A percentile compares a stretch with the other conserved stretches of the same genome.
These are phyloP conservation scores for Amanita subjunquillea DNA, from an alignment of 768 basidiomycete genomes.

Conservation along the genomic window DNA sequence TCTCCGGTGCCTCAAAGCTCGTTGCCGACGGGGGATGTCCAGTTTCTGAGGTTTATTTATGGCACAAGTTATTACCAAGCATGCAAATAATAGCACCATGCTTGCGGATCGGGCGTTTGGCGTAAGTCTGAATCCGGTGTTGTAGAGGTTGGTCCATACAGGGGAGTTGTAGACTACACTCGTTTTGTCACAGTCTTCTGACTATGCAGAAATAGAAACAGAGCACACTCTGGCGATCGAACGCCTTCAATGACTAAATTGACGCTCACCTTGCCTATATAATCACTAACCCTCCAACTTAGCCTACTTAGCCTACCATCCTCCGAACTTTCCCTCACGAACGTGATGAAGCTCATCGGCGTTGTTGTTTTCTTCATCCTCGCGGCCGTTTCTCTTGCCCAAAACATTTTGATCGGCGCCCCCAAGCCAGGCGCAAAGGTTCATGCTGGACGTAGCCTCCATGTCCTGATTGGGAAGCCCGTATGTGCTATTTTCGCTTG, in stretches of 20 bases:
- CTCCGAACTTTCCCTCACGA: too few species aligned
- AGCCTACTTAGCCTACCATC: too few species aligned
- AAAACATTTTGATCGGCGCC: conserved; percentile 26
- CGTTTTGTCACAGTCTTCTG: too few species aligned
- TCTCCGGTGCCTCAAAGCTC: background rate
- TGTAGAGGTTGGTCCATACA: conserved; percentile 15
- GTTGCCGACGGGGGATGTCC: background rate
- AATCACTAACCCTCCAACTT: background rate
- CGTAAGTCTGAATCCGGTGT: conserved; percentile 24
- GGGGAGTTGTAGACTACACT: conserved; percentile 2
- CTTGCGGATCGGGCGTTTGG: conserved; percentile 29
- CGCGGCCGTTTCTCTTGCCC: conserved; percentile 27
- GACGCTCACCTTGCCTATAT: background rate
- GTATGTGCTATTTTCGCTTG: conserved; percentile 19
- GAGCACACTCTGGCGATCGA: too few species aligned
- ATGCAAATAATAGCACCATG: conserved; percentile 19
- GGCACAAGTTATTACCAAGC: background rate
- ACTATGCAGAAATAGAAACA: too few species aligned
- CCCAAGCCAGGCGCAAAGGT: conserved; percentile 27
- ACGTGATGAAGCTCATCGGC: background rate
- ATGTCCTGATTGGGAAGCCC: conserved; percentile 36
- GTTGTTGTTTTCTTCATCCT: conserved; percentile 9
- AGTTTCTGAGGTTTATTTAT: background rate
- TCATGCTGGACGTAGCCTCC: conserved; percentile 24
- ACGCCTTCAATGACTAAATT: too few species aligned